Evolutionary conservation across 768 basidiomycete genomes (phyloP).

Genomic region (Macrolepiota fuliginosa): DNA sequence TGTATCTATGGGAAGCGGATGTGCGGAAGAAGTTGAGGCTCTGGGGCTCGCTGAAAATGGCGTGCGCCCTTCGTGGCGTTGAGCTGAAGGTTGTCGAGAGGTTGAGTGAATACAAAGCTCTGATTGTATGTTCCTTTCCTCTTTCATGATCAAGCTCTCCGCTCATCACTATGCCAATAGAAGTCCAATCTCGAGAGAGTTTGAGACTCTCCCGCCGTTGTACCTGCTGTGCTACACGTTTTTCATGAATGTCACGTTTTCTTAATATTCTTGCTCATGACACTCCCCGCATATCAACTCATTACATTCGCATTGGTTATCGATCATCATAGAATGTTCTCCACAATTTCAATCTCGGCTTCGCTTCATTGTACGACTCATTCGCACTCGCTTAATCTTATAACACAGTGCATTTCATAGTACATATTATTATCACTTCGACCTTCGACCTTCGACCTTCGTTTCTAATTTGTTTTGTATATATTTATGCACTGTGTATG

Average conservation of each 20-base stretch:
- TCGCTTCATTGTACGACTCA: background rate
- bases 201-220: constrained; percentile 2
- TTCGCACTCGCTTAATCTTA: background rate
- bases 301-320: background rate
- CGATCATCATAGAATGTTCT: background rate
- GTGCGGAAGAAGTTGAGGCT: constrained; percentile 53
- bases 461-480: background rate
- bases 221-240: background rate
- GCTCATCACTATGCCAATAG: background rate
- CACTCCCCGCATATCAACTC: background rate
- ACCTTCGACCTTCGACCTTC: constrained; percentile 14
- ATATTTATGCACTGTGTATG: background rate
- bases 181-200: constrained; percentile 4
- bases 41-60: constrained; percentile 55
- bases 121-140: constrained; percentile 19
- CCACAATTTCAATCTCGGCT: background rate
- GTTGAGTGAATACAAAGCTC: constrained; percentile 17
- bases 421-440: constrained; percentile 12
- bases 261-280: background rate
- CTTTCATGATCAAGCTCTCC: background rate
- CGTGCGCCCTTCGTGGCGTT: constrained; percentile 62
- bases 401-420: background rate
- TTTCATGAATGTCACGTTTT: background rate
- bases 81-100: constrained; percentile 37
- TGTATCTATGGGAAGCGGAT: constrained; percentile 22